Base-by-base conservation (phyloP, 225 moss, liverwort and hornwort genomes). In the Marchantia polymorpha region DNA sequence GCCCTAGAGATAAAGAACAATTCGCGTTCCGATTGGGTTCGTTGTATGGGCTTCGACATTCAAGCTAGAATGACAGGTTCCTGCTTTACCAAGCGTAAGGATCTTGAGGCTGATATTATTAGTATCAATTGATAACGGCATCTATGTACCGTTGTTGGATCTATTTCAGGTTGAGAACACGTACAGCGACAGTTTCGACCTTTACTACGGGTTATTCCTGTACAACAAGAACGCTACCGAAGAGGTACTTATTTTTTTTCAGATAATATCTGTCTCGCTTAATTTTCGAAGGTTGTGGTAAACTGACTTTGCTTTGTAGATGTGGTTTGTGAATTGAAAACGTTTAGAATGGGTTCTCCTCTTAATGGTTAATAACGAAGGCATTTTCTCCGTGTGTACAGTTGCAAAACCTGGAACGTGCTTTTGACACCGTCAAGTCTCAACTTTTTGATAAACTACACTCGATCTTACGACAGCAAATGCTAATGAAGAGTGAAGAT, bases 201-300 rank as follows among this genome's bases (percentile, higher is more conserved):
- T 99, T 79, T 99, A 99, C 85, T 99, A 93, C 74, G 99, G 99
- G 15, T 89, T 99, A 67, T 99, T 95, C 82, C 88, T 99, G 85
- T 99, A 95, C 87, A 99, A 99, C 74, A 83, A 90, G 31, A 99
- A 91, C 82, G 99, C 99, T 47, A 93, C 91, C 39, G 93, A 99
- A 78, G 92, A 99, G 95, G 99, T 96, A 88, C 55, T 61, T 19
- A 78, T 20, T 22, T 48, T 10, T n/a, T 19, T 19, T 56, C 13
- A 56, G 56, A 3, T 56, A 2, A 56, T 2, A 56, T n/a, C n/a
- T 39, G 39, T 39, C 39, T 39, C 39, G 3, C 39, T 39, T 5
- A 39, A 2, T 39, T 5, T 39, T 39, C 39, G 39, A 39, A 39
- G 39, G 39, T 39, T 39, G 39, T 39, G 39, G 39, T 39, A 5